These are phyloP conservation scores for Annulohypoxylon truncatum DNA, from an alignment of 2,329 filamentous ascomycete species.

Conservation along the genomic window DNA sequence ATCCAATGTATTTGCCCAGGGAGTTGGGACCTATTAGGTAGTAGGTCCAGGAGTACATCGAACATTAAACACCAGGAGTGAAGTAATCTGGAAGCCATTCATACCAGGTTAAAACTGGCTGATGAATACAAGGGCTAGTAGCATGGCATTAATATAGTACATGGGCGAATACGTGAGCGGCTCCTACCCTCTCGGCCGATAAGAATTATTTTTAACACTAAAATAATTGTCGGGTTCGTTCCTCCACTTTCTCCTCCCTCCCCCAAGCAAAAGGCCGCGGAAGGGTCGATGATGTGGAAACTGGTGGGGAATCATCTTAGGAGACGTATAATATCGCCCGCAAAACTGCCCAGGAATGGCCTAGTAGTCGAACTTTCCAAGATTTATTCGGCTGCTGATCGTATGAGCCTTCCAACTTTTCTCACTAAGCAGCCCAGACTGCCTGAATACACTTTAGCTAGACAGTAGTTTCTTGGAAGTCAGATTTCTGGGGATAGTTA, in stretches of 20 bases:
- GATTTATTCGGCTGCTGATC: constrained; percentile 34
- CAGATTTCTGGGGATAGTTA: constrained; percentile 21
- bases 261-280: constrained; percentile 19
- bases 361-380: constrained; percentile 31
- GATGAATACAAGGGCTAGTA: constrained; percentile 4
- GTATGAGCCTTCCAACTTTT: constrained; percentile 27
- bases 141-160: not conserved
- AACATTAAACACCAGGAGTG: not conserved
- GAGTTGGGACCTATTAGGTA: not conserved
- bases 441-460: constrained; percentile 22
- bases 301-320: constrained; percentile 32
- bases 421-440: constrained; percentile 1
- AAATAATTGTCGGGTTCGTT: constrained; percentile 17
- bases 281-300: constrained; percentile 34
- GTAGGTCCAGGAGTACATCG: constrained; percentile 2
- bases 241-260: constrained; percentile 1
- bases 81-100: constrained; percentile 5
- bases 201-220: constrained; percentile 22
- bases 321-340: constrained; percentile 24
- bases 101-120: constrained; percentile 1
- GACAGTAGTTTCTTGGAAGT: constrained; percentile 21
- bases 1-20: constrained; percentile 30
- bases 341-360: constrained; percentile 26
- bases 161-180: constrained; percentile 11
- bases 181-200: constrained; percentile 38